Base-by-base conservation (phyloP, 1,284 basidiomycete species). In the Exobasidium cylindrosporum region DNA sequence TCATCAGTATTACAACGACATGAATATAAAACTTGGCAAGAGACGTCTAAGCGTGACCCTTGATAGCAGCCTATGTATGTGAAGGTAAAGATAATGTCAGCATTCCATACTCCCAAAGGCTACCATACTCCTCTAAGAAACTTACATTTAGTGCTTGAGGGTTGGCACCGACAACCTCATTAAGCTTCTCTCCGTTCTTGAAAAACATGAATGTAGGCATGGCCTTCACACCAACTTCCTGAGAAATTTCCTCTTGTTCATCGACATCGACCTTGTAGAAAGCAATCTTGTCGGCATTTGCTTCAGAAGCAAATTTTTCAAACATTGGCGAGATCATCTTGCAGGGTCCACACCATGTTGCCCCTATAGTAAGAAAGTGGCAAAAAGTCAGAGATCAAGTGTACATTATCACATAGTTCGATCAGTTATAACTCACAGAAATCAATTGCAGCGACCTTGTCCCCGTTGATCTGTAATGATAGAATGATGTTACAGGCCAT, bases 151-250 rank as follows among this genome's bases (percentile, higher is more conserved):
- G 80, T 77, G 83, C 83, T 63, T 78, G 77, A 17, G 84, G 84
- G 61, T 81, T 83, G 45, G 89, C 89, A 64, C 89, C 89, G 55
- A 87, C 84, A 60, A 87, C 74, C 31, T 86, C 84, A 52, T 84
- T 84, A 64, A 88, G 78, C 80, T 86, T 85, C 72, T 85, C 69
- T 50, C 89, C 89, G 66, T 86, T 83, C 83, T 88, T 85, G 85
- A 87, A 90, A 35, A 85, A 83, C 60, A 86, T 81, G 83, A 91
- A 91, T 2, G 89, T 90, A 17, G 90, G 90, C 86, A 91, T 88
- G 81, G 88, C 88, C 73, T 86, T 85, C 81, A 96, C 86, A 57
- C 85, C 86, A 61, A 88, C 86, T 80, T 88, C 88, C 74, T 86
- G 80, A 6, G 84, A 82, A 66, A 85, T 81, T 66, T 84, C 81